phyloP scores from a whole-genome alignment of 1,139 yeast species.

The Saccharomyces hybrid region DNA sequence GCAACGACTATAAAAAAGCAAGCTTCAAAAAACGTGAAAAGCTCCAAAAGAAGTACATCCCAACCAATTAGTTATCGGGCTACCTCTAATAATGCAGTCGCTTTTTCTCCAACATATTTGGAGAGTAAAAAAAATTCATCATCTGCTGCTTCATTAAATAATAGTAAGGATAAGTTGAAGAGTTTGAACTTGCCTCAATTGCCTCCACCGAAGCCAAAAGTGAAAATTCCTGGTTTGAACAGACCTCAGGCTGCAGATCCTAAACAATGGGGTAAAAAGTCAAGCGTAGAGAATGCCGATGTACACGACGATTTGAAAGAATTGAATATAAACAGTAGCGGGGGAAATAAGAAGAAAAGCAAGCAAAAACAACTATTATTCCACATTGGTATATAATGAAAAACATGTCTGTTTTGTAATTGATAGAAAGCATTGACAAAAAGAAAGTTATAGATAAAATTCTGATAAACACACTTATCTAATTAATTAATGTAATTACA shows the following conservation, averaged over 20 bases:
- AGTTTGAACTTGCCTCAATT: constrained; percentile 48
- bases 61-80: not conserved
- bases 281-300: constrained; percentile 1
- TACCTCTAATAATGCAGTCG: constrained; percentile 7
- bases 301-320: constrained; percentile 8
- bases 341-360: constrained; percentile 28
- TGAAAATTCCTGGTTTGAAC: constrained; percentile 36
- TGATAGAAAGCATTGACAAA: not conserved
- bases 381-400: constrained; percentile 35
- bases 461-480: constrained; percentile 3
- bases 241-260: constrained; percentile 30
- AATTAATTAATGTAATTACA: constrained; percentile 3
- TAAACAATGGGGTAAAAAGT: constrained; percentile 26
- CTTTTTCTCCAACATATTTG: constrained; percentile 6
- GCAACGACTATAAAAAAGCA: constrained; percentile 2
- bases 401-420: not conserved
- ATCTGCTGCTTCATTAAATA: constrained; percentile 8
- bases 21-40: constrained; percentile 2
- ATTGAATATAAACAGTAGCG: constrained; percentile 3
- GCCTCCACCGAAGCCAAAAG: constrained; percentile 37
- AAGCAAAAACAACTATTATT: constrained; percentile 43
- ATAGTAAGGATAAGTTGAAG: constrained; percentile 19
- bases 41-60: constrained; percentile 2
- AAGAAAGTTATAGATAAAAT: not conserved
- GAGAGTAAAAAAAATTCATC: constrained; percentile 6